phyloP scores from a whole-genome alignment of 202 grass and related monocot genomes.

The Zoysia matrella region DNA sequence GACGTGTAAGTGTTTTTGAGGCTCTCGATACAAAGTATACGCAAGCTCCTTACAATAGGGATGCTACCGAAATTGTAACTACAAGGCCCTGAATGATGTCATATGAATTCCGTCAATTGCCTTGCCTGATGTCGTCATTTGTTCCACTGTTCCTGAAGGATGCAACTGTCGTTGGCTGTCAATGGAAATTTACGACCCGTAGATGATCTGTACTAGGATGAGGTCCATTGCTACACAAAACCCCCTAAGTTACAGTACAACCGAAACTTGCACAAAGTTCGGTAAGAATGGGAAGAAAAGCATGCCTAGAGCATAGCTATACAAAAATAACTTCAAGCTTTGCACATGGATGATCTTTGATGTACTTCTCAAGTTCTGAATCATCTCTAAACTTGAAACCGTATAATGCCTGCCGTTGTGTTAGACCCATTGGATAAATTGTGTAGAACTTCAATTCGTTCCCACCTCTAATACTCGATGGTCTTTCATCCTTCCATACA shows the following conservation, averaged over 20 bases:
- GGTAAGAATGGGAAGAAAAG: not conserved
- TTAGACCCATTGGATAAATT: slow-evolving; percentile 84
- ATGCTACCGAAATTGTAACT: not conserved
- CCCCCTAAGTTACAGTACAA: slow-evolving; percentile 40
- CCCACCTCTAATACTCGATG: slow-evolving; percentile 71
- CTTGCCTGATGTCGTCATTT: not conserved
- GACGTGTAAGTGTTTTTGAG: not conserved
- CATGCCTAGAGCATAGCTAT: slow-evolving; percentile 44
- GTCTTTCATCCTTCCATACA: slow-evolving; percentile 95
- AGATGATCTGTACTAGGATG: slow-evolving; percentile 13
- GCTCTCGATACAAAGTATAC: not conserved
- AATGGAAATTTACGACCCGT: slow-evolving; percentile 41
- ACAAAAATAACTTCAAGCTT: slow-evolving; percentile 98
- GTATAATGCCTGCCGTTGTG: slow-evolving; percentile 83
- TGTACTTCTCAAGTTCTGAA: slow-evolving; percentile 68
- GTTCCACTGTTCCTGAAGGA: slow-evolving; percentile 8
- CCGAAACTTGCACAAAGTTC: slow-evolving; percentile 23
- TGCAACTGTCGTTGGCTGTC: not conserved
- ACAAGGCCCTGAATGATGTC: not conserved
- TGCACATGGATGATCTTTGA: slow-evolving; percentile 84
- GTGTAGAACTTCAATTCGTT: slow-evolving; percentile 75
- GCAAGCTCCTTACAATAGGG: not conserved
- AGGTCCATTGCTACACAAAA: slow-evolving; percentile 28
- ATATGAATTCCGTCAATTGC: not conserved
- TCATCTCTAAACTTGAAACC: slow-evolving; percentile 78